phyloP scores from a whole-genome alignment of 371 early-diverging fungal genomes.

The Rhizopus delemar region DNA sequence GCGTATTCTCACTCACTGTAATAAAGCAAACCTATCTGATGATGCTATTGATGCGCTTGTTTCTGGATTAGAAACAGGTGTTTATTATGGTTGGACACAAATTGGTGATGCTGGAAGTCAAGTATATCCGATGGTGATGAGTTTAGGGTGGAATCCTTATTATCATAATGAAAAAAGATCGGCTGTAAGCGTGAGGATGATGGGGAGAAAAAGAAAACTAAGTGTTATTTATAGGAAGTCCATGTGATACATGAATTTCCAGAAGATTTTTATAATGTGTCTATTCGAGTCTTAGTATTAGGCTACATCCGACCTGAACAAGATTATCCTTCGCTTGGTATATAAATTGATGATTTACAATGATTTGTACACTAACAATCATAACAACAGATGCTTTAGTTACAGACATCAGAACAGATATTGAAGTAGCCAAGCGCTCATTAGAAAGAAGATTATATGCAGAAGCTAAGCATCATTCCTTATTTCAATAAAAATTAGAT shows the following conservation, averaged over 20 bases:
- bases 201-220: neutral
- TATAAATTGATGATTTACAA: slow-evolving; percentile 5
- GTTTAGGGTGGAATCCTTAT: slow-evolving; percentile 97
- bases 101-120: slow-evolving; percentile 51
- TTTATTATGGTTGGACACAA: slow-evolving; percentile 94
- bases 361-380: neutral
- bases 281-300: slow-evolving; percentile 79
- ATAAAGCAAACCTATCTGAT: slow-evolving; percentile 86
- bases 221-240: slow-evolving; percentile 70
- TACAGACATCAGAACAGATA: slow-evolving; percentile 89
- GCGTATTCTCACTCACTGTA: neutral
- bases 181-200: slow-evolving; percentile 55
- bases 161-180: slow-evolving; percentile 95
- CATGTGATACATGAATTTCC: slow-evolving; percentile 89
- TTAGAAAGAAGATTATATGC: slow-evolving; percentile 49
- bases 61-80: slow-evolving; percentile 74
- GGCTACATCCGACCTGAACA: slow-evolving; percentile 91
- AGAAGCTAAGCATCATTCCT: slow-evolving; percentile 13
- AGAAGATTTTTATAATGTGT: slow-evolving; percentile 88
- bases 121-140: slow-evolving; percentile 96
- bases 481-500: slow-evolving; percentile 11
- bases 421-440: slow-evolving; percentile 75
- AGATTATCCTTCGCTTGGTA: slow-evolving; percentile 85
- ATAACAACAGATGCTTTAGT: slow-evolving; percentile 74
- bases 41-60: slow-evolving; percentile 70